A percentile compares a stretch with the other conserved stretches of the same genome.
These are phyloP conservation scores for Aspergillus sp. DNA, from an alignment of 2,329 filamentous ascomycete species.

Conservation along the genomic window DNA sequence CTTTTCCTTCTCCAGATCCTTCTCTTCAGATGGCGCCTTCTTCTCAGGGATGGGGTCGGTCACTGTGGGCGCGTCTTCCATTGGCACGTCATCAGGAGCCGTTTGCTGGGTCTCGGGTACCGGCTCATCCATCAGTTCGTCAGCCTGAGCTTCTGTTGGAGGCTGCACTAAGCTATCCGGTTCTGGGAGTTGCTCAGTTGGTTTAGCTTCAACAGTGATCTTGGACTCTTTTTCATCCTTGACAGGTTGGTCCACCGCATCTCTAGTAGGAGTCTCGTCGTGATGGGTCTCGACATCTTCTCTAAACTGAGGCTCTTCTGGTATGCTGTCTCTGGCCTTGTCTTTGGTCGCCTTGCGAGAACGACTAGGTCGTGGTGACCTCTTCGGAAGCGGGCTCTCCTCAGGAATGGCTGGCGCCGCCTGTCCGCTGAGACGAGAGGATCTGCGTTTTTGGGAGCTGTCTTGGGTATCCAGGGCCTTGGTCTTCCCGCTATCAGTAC, in stretches of 20 bases:
- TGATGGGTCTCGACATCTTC: neutral
- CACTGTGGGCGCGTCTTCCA: conserved; percentile 12
- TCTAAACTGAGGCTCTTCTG: conserved; percentile 10
- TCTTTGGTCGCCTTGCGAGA: conserved; percentile 23
- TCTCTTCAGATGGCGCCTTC: neutral
- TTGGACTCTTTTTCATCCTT: neutral
- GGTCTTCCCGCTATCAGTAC: conserved; percentile 2
- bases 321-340: conserved; percentile 16
- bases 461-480: conserved; percentile 16
- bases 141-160: neutral
- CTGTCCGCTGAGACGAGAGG: conserved; percentile 30
- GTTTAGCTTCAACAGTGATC: neutral
- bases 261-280: neutral
- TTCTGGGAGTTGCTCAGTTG: neutral
- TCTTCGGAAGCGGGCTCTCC: conserved; percentile 15
- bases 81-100: conserved; percentile 18
- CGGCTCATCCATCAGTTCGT: neutral
- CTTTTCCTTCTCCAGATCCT: conserved; percentile 3
- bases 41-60: neutral
- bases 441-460: conserved; percentile 33
- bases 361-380: conserved; percentile 19
- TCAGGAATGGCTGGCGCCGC: conserved; percentile 15
- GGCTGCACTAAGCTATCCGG: neutral
- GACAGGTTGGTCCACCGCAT: neutral
- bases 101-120: neutral